These are phyloP conservation scores for Fusarium beomiforme DNA, from an alignment of 2,329 filamentous ascomycete genomes.

Conservation along the genomic window DNA sequence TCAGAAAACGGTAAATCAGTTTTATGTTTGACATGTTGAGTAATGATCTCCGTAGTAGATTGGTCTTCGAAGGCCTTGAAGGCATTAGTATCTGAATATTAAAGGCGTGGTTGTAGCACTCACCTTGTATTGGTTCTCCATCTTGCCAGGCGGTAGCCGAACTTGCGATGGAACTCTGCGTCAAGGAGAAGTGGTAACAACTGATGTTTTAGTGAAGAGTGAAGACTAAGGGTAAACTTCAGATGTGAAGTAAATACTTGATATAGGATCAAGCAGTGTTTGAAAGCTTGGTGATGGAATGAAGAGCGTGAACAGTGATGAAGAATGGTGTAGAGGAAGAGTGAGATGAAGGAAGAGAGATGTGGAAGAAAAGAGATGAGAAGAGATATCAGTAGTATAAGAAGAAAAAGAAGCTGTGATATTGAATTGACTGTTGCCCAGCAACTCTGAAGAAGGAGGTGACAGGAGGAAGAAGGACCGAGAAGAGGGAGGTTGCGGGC, in stretches of 20 bases:
- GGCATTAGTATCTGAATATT: background rate
- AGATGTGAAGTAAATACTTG: background rate
- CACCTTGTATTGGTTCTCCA: conserved; percentile 6
- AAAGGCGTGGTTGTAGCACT: background rate
- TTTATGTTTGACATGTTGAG: conserved; percentile 13
- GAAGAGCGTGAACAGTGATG: background rate
- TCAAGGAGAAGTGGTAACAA: background rate
- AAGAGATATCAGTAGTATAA: background rate
- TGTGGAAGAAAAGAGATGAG: background rate
- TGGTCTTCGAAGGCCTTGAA: background rate
- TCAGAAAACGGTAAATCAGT: background rate
- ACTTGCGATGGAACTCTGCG: background rate
- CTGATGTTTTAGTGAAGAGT: no score
- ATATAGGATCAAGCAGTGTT: background rate
- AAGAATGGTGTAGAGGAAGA: background rate
- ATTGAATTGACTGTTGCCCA: background rate
- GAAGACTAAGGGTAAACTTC: background rate
- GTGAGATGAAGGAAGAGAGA: background rate
- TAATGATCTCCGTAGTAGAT: conserved; percentile 8
- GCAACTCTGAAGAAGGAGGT: background rate
- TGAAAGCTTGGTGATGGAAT: background rate
- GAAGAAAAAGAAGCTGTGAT: background rate
- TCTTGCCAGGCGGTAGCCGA: background rate
- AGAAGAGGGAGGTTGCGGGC: background rate
- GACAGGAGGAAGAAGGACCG: background rate